Percentiles rank a stretch among this genome's conserved stretches.
phyloP scores from a whole-genome alignment of 352 stramenopile species.

The Phytopythium vexans region DNA sequence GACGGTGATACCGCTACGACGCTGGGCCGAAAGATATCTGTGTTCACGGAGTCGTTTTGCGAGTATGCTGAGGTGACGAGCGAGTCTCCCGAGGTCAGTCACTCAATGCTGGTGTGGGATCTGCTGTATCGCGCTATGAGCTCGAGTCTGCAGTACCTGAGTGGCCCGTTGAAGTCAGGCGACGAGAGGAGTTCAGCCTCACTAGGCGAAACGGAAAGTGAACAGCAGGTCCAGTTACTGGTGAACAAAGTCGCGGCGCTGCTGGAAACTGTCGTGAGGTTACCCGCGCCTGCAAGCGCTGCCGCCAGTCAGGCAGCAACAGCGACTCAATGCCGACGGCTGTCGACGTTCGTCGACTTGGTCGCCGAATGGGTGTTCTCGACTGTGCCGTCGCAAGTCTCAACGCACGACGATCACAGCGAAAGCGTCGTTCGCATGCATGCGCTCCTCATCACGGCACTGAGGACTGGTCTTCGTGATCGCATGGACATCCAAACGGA shows the following conservation, averaged over 20 bases:
- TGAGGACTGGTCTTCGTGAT: neutral
- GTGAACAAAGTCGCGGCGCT: constrained; percentile 3
- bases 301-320: neutral
- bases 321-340: constrained; percentile 1
- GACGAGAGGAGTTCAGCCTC: too few species aligned
- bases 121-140: constrained; percentile 24
- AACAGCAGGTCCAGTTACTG: neutral
- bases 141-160: constrained; percentile 18
- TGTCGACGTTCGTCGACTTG: constrained; percentile 9
- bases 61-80: constrained; percentile 2
- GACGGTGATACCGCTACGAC: neutral
- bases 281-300: neutral
- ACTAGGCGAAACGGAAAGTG: neutral
- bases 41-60: neutral
- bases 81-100: neutral
- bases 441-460: neutral
- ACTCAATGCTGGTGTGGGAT: constrained; percentile 29
- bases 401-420: neutral
- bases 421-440: neutral
- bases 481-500: too few species aligned
- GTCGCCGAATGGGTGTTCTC: neutral
- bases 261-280: constrained; percentile 7
- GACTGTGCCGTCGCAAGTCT: too few species aligned
- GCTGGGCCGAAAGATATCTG: neutral
- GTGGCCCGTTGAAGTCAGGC: constrained; percentile 7